Evolutionary conservation across 495 filamentous ascomycete species (phyloP), one percentile per base, ranked within the genome.

Genomic region (Xylaria longipes): DNA sequence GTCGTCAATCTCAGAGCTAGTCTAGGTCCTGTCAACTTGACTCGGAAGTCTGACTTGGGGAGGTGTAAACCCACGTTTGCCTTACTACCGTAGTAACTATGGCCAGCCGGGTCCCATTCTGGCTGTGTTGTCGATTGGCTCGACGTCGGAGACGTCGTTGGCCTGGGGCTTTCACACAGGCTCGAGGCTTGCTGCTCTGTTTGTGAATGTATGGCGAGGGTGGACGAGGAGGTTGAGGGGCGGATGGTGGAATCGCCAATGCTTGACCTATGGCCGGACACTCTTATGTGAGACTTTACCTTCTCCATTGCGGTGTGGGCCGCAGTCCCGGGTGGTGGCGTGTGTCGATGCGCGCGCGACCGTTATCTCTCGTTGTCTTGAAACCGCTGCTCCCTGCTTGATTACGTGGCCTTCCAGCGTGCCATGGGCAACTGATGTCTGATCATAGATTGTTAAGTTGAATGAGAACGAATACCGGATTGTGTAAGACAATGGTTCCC

Each of bases 1-100:
- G 12, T 58, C 66, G 14, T 69, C 66, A 22, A 69, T 69, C 25
- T 69, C 66, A 14, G 54, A 69, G 29, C 65, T 69, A 2, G 39
- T 58, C 66, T 61, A 9, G 7, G 54, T 17, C 35, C 33, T 39
- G 65, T 67, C 48, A 67, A 41, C 22, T 43, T 56, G 65, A 43
- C n/a, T 27, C 35, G 46, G 65, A 67, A 43, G 22, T 35, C 27
- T 3, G 33, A 3, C 11, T 11, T 14, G 3, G 31, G 1, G 48
- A 31, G 8, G 48, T 41, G 50, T 27, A 29, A 41, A 66, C 65
- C 12, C 29, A 67, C 65, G 48, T n/a, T 56, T 56, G 65, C 65
- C 35, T 48, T 56, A 15, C 65, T 56, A 43, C 48, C 48, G 22
- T 67, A 67, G 25, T 54, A 67, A 29, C 65, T 56, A 11, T 25